Conservation (phyloP, 176 grass and related monocot species). For the Tuctoria greenei region DNA sequence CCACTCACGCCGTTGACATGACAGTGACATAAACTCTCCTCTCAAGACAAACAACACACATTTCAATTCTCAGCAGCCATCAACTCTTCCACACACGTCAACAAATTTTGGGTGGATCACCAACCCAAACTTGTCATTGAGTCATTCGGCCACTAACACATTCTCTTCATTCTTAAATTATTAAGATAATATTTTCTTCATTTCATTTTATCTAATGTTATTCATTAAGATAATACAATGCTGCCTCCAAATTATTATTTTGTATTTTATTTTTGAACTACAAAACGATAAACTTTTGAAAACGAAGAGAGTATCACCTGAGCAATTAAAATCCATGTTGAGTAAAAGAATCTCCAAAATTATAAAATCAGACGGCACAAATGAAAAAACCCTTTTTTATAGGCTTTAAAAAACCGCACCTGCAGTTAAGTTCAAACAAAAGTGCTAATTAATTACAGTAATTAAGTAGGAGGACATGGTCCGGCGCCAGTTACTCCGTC, state of each 20-base stretch:
- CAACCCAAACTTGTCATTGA: not conserved
- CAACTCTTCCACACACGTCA: not conserved
- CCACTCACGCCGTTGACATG: not conserved
- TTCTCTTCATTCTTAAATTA: no score
- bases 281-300: no score
- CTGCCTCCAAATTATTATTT: no score
- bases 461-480: not conserved
- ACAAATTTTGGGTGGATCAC: constrained; percentile 2
- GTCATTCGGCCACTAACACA: not conserved
- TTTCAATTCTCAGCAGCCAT: not conserved
- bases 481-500: not conserved
- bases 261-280: no score
- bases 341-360: no score
- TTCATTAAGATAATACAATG: no score
- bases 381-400: no score
- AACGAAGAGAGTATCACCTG: no score
- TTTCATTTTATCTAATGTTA: no score
- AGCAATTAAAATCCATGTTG: not conserved
- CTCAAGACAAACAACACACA: not conserved
- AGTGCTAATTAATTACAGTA: not conserved
- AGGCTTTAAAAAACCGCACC: no score
- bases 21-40: not conserved
- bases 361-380: not conserved
- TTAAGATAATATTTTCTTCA: no score
- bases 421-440: not conserved